phyloP scores from a whole-genome alignment of 768 basidiomycete species.

The Trametes punicea region DNA sequence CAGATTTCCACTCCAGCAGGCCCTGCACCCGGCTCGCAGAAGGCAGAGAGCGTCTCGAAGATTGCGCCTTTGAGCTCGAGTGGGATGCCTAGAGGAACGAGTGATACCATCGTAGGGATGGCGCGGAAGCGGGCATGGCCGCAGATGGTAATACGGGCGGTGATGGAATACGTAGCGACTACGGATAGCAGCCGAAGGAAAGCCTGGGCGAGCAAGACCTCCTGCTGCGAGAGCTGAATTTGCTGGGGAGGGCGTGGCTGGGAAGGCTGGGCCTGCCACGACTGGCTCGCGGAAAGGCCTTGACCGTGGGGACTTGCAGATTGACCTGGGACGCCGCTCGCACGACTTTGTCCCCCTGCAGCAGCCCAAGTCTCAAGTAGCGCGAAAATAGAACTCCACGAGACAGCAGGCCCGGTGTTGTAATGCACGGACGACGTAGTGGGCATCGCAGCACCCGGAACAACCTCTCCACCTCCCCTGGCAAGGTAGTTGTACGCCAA shows the following conservation, averaged over 20 bases:
- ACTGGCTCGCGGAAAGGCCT: constrained; percentile 26
- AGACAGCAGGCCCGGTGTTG: constrained; percentile 54
- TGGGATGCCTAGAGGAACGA: constrained; percentile 78
- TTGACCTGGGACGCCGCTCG: constrained; percentile 38
- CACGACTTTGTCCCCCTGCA: constrained; percentile 46
- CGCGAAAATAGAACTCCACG: constrained; percentile 76
- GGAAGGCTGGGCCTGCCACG: constrained; percentile 30
- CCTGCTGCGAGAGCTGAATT: constrained; percentile 56
- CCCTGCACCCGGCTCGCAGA: constrained; percentile 80
- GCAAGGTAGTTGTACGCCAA: constrained; percentile 88
- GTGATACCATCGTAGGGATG: constrained; percentile 72
- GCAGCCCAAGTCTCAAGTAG: constrained; percentile 73
- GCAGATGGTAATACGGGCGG: constrained; percentile 75
- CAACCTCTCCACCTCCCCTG: constrained; percentile 65
- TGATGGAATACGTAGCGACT: constrained; percentile 69
- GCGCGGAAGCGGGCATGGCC: constrained; percentile 78
- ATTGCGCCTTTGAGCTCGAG: constrained; percentile 88
- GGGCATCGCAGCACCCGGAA: constrained; percentile 56
- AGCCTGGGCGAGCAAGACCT: constrained; percentile 73
- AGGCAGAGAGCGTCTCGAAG: constrained; percentile 77
- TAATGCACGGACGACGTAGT: constrained; percentile 40
- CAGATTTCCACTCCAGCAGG: constrained; percentile 73
- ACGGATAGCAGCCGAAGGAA: constrained; percentile 79
- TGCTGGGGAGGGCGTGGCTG: constrained; percentile 41
- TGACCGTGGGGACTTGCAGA: constrained; percentile 9